Base-by-base conservation (phyloP, 176 grass and related monocot species). In the Paspalum notatum region DNA sequence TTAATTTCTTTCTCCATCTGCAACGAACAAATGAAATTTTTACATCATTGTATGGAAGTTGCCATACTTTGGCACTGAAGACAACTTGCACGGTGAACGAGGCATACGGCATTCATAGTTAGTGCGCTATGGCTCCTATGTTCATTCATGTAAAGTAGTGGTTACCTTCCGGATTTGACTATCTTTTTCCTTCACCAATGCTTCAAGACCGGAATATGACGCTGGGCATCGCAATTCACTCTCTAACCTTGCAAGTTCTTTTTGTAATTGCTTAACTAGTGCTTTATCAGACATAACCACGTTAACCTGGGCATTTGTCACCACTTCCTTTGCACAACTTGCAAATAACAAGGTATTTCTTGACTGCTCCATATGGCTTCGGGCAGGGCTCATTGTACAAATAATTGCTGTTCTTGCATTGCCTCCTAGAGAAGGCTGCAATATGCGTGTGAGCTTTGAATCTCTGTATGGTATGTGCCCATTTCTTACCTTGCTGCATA, bases 1-100 rank as follows among this genome's bases (percentile, higher is more conserved):
- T 85, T 93, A 53, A 98, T 95, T 88, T 98, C 88, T 72, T 86
- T 98, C 75, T 95, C 96, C 96, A 98, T 95, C 96, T 98, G 74
- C 22, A 84, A 85, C 72, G 37, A 84, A 74, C 42, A 81, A 54
- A 69, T 56, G 57, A 64, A 82, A 81, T 6, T 54, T 69, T 60
- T 71, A 49, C 13, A 60, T 5, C 13, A 46, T 27, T 37, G 0
- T 12, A 38, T 73, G 65, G 72, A 66, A 41, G 27, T 73, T 9
- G 44, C 58, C 21, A 18, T 59, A 38, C 42, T 71, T 58, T 61
- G 18, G 37, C 52, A 42, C 42, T 61, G 24, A 80, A 80, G 18
- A 58, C 42, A 74, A 41, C 16, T 83, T 26, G 12, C 11, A 63
- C 21, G 11, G 11, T 52, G 62, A 32, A 44, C 15, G 0, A 18